Base-by-base conservation (phyloP, 345 rosid genomes). In the Populus alba region DNA sequence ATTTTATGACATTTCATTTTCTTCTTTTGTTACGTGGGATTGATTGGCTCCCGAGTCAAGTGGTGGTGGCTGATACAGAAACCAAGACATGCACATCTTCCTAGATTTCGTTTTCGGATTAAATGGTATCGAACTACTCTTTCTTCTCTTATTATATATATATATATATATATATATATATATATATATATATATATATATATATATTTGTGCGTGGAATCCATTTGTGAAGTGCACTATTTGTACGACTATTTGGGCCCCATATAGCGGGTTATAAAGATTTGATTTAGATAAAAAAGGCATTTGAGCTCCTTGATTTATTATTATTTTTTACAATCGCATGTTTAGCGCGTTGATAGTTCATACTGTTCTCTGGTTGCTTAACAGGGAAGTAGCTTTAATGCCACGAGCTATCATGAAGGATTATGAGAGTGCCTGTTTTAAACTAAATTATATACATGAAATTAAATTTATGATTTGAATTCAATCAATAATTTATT, bases 21-120 rank as follows among this genome's bases (percentile, higher is more conserved):
- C 15, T 61, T 15, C 10, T 29, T 6, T 2, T n/a, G 22, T 59
- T 35, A 20, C 37, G 27, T 41, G 41, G 43, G 43, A 35, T 47
- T 25, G 15, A 16, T 70, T 25, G 15, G 15, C 27, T 63, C 77
- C 31, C 49, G 0, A 12, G 47, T 66, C 78, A 22, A 75, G 31
- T 66, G 71, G 31, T 66, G 78, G 37, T 66, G n/a, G 63, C 7
- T 18, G 31, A 31, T 63, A 18, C 33, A 47, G 78, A 66, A 66
- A 45, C 43, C 49, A 75, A 51, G 66, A 31, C 9, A n/a, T 6
- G 10, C 2, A 37, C 15, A 1, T 59, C 63, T 4, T n/a, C 29
- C 29, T 59, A 9, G 29, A 23, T 59, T 10, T 59, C 29, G 15
- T 59, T 59, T 23, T 11, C 29, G 65, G 4, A 55, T 55, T 25